Base-by-base conservation (phyloP, 495 filamentous ascomycete species). In the Penicillium verhagenii region DNA sequence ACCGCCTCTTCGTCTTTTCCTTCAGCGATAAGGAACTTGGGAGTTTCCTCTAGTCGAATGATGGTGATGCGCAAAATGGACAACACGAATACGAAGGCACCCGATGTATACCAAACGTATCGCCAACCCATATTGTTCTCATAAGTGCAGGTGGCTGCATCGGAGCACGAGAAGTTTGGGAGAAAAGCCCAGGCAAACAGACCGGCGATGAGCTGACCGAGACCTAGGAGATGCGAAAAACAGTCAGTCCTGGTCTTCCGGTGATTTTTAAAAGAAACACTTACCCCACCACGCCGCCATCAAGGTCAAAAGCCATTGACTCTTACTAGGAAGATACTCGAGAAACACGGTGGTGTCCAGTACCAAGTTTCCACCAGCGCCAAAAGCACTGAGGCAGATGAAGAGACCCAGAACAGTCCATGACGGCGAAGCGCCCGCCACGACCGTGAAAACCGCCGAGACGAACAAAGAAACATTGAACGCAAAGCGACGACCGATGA, bases 1-100 rank as follows among this genome's bases (percentile, higher is more conserved):
- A 90, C 80, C 0, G 85, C 77, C 53, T 86, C 67, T 4, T 72
- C 79, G 54, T 91, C 87, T 37, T 81, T 76, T 7, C 86, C 86
- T 47, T 83, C 73, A 21, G 77, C 77, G 19, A 92, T 63, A 1
- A 89, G 81, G 60, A 85, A 91, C 56, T 89, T 90, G 19, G 88
- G 88, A 1, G 88, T 90, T 54, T 92, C 87, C 18, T 76, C 71
- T 3, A 91, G 72, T 1, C 81, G 78, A 58, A 92, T 81, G 50
- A 91, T 73, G 2, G 82, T 85, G n/a, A 90, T 63, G 19, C 88
- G 85, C 3, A 82, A 67, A 35, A 90, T 65, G 14, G 79, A 83
- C 72, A 92, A 79, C 42, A 83, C 67, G 42, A 91, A 79, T 28
- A 89, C 85, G 37, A 91, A 75, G 18, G 80, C 80, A 16, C 87